Conservation (phyloP, 108 stramenopile species). For the Skeletonema tropicum region DNA sequence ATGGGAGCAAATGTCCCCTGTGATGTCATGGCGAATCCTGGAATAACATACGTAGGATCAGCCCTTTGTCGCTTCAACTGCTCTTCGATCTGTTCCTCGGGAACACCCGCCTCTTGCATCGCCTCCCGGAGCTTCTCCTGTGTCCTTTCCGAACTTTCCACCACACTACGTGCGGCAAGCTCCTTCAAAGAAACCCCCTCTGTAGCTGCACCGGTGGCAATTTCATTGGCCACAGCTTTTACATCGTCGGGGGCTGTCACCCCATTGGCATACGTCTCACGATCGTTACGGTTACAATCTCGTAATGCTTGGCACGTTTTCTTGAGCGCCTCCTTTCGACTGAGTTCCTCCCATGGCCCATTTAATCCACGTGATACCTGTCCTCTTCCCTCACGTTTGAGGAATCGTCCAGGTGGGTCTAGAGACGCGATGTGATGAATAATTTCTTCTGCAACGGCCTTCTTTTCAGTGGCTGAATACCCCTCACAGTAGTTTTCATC, state of each 20-base stretch:
- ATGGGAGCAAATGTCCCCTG: constrained; percentile 32
- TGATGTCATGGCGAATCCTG: constrained; percentile 39
- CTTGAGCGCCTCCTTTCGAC: constrained; percentile 58
- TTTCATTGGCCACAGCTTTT: constrained; percentile 41
- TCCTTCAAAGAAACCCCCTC: constrained; percentile 61
- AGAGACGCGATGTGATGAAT: constrained; percentile 66
- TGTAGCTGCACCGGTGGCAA: constrained; percentile 1
- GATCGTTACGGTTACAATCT: constrained; percentile 82
- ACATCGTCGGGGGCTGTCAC: constrained; percentile 74
- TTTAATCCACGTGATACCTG: constrained; percentile 61
- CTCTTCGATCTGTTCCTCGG: constrained; percentile 45
- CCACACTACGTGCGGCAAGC: constrained; percentile 49
- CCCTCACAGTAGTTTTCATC: constrained; percentile 65
- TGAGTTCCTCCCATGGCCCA: constrained; percentile 79
- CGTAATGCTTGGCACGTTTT: constrained; percentile 80
- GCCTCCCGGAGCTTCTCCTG: constrained; percentile 38
- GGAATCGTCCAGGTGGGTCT: constrained; percentile 81
- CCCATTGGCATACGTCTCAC: constrained; percentile 65
- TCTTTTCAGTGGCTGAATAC: constrained; percentile 74
- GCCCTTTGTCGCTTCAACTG: constrained; percentile 36
- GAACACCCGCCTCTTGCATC: constrained; percentile 43
- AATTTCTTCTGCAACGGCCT: constrained; percentile 76
- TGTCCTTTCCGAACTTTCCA: constrained; percentile 33
- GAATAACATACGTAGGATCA: constrained; percentile 52
- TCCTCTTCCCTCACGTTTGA: constrained; percentile 63